These are phyloP conservation scores for Exophiala oligosperma DNA, from an alignment of 2,329 filamentous ascomycete species.

Conservation along the genomic window DNA sequence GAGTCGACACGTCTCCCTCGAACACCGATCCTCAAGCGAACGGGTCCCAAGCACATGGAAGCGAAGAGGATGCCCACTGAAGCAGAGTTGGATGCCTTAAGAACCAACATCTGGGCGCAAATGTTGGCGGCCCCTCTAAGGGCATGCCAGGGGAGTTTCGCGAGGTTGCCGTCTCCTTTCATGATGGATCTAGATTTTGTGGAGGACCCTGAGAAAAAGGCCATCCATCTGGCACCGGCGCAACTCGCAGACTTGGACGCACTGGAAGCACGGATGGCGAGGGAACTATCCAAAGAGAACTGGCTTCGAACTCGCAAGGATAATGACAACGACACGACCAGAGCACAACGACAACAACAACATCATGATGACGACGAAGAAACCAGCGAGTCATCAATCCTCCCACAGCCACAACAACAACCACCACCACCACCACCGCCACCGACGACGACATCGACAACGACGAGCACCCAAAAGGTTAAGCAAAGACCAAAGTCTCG, in stretches of 20 bases:
- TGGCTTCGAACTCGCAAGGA: constrained; percentile 1
- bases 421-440: not conserved
- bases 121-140: constrained; percentile 26
- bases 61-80: constrained; percentile 8
- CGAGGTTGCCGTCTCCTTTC: constrained; percentile 22
- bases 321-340: not conserved
- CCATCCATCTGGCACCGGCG: constrained; percentile 21
- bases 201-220: constrained; percentile 13
- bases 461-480: not conserved
- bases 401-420: too few relatives aligned
- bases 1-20: not conserved
- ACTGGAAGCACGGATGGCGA: constrained; percentile 12
- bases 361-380: not conserved
- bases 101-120: constrained; percentile 27
- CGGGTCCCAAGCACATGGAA: constrained; percentile 3
- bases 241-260: constrained; percentile 24
- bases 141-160: constrained; percentile 18
- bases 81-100: constrained; percentile 16
- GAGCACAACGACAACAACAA: not conserved
- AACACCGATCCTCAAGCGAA: constrained; percentile 17
- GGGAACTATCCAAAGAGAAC: constrained; percentile 5
- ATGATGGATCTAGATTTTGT: constrained; percentile 19
- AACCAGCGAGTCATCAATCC: too few relatives aligned
- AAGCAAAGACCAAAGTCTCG: constrained; percentile 6
- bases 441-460: too few relatives aligned